Base-by-base conservation (phyloP, 2,329 filamentous ascomycete species). In the Neonectria coccinea region DNA sequence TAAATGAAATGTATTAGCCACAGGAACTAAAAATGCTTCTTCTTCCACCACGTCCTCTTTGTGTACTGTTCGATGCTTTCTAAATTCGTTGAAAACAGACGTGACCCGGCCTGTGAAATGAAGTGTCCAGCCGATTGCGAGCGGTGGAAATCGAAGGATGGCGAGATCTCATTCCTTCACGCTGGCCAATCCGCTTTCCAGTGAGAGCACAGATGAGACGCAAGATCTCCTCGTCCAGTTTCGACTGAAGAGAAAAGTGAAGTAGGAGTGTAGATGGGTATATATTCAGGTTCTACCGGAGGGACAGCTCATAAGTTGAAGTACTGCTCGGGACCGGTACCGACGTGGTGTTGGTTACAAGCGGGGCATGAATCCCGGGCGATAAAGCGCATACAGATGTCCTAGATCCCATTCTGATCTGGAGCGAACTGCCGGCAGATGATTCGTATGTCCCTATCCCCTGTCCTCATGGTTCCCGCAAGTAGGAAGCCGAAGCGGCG, bases 361-460 rank as follows among this genome's bases (percentile, higher is more conserved):
- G 36, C 14, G 36, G 36, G 33, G 44, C 18, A 31, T 18, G 10
- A 2, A n/a, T 18, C 25, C 48, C 36, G 48, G 27, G 18, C 25
- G 14, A 33, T 10, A 42, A 22, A 12, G 39, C 36, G 53, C 39
- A 27, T 39, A 39, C 4, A 18, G 12, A 29, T 16, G 16, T 14
- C 22, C 45, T 25, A 31, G 54, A 47, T 56, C 12, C 25, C 9
- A 56, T 50, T 11, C 9, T 42, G 53, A n/a, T 27, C 39, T 45
- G 50, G 44, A 55, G 48, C 55, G 31, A 63, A 50, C 60, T 63
- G 50, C 60, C 60, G 55, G 36, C 55, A 63, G 50, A 12, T 59
- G 50, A n/a, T 29, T 29, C 3, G 44, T 45, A 16, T 45, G 48
- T 25, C 29, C 47, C 8, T 20, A 42, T 25, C 50, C 31, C 45